Percentiles rank a stretch among this genome's conserved stretches.
phyloP scores from a whole-genome alignment of 2,329 filamentous ascomycete genomes.

The Cladophialophora chaetospira region DNA sequence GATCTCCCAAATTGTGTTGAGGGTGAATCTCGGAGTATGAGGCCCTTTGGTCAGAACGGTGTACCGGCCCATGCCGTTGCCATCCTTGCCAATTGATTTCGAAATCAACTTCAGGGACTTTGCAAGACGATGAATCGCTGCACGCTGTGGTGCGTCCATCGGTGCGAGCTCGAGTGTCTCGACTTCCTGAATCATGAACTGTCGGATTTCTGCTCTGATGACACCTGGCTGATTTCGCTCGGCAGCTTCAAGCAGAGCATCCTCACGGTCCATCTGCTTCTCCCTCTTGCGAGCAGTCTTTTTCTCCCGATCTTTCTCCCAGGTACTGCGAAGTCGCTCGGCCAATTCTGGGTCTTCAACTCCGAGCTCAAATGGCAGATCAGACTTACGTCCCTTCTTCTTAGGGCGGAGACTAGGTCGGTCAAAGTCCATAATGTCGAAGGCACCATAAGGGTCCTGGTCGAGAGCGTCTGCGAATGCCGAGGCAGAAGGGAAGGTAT shows the following conservation, averaged over 20 bases:
- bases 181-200: constrained; percentile 31
- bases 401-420: constrained; percentile 67
- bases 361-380: constrained; percentile 57
- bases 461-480: constrained; percentile 61
- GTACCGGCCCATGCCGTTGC: constrained; percentile 71
- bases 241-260: constrained; percentile 65
- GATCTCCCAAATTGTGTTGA: constrained; percentile 54
- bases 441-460: constrained; percentile 64
- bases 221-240: constrained; percentile 60
- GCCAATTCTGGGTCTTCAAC: constrained; percentile 65
- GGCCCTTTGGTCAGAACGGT: constrained; percentile 75
- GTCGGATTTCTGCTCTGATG: constrained; percentile 68
- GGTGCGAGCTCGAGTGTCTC: constrained; percentile 68
- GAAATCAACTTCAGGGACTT: constrained; percentile 76
- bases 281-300: constrained; percentile 71
- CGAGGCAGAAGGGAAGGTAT: constrained; percentile 56
- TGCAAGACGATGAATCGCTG: constrained; percentile 77
- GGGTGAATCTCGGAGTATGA: constrained; percentile 63
- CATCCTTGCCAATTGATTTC: constrained; percentile 75
- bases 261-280: constrained; percentile 67
- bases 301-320: constrained; percentile 68
- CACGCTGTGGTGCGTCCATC: constrained; percentile 77
- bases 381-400: constrained; percentile 62
- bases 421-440: constrained; percentile 85
- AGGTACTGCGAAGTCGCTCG: constrained; percentile 59